phyloP scores from a whole-genome alignment of 225 moss, liverwort and hornwort species.

The Anthoceros angustus region DNA sequence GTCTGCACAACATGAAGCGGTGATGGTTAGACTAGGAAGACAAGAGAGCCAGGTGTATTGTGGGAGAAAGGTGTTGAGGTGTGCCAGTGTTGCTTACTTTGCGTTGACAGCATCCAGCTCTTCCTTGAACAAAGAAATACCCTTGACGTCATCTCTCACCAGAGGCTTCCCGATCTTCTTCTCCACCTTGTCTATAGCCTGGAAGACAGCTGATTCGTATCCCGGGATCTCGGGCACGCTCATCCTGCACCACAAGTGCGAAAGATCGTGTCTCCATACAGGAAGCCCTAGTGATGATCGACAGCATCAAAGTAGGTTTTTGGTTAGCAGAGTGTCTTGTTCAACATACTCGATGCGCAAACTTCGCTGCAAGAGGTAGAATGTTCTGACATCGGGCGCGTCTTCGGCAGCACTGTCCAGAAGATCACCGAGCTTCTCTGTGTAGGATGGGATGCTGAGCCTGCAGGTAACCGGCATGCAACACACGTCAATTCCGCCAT shows the following conservation, averaged over 20 bases:
- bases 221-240: slow-evolving; percentile 76
- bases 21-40: neutral
- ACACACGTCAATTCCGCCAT: neutral
- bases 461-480: slow-evolving; percentile 16
- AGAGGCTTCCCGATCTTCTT: slow-evolving; percentile 65
- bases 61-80: too few species aligned
- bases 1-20: slow-evolving; percentile 18
- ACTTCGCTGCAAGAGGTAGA: slow-evolving; percentile 33
- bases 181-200: slow-evolving; percentile 84
- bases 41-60: neutral
- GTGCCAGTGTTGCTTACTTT: slow-evolving; percentile 27
- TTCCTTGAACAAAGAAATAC: slow-evolving; percentile 49
- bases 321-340: neutral
- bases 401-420: slow-evolving; percentile 79
- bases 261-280: neutral
- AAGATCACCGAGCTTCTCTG: slow-evolving; percentile 72
- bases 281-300: neutral
- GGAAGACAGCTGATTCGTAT: slow-evolving; percentile 51
- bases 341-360: slow-evolving; percentile 58
- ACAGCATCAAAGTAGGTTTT: neutral
- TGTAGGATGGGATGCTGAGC: slow-evolving; percentile 57
- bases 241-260: slow-evolving; percentile 19
- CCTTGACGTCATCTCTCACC: slow-evolving; percentile 51
- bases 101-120: slow-evolving; percentile 77
- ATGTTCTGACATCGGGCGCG: slow-evolving; percentile 58